A percentile compares a stretch with the other conserved stretches of the same genome.
These are phyloP conservation scores for Puccinellia tenuiflora DNA, from an alignment of 176 grass and related monocot genomes.

Conservation along the genomic window DNA sequence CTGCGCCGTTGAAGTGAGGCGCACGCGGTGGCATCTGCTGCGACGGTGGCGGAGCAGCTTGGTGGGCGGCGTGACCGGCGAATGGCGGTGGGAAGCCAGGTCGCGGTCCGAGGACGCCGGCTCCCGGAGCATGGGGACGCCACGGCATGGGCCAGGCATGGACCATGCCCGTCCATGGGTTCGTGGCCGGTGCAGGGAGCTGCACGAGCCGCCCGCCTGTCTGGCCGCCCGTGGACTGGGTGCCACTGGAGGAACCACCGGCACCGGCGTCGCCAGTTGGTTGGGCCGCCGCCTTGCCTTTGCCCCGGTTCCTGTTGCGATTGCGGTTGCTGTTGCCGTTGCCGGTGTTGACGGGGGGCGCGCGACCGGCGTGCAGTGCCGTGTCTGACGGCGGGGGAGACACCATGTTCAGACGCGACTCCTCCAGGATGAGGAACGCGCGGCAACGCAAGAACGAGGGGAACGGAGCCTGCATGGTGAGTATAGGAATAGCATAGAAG, in stretches of 20 bases:
- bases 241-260: not conserved
- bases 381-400: not conserved
- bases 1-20: too few species aligned
- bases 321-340: not conserved
- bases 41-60: too few species aligned
- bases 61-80: too few species aligned
- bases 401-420: not conserved
- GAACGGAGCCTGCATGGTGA: not conserved
- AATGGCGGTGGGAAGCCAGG: too few species aligned
- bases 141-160: too few species aligned
- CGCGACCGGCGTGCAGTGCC: not conserved
- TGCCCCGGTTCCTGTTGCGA: not conserved
- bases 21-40: too few species aligned
- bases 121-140: too few species aligned
- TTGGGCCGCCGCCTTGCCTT: not conserved
- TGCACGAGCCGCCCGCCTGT: not conserved
- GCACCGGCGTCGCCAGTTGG: not conserved
- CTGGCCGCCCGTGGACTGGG: not conserved
- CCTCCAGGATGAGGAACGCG: not conserved
- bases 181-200: not conserved
- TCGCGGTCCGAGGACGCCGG: too few species aligned
- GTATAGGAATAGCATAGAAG: not conserved
- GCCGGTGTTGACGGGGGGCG: too few species aligned
- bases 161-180: too few species aligned
- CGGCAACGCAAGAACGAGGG: not conserved